Evolutionary conservation across 495 filamentous ascomycete genomes (phyloP), one percentile per base, ranked within the genome.

Genomic region (Penicillium coffeae): DNA sequence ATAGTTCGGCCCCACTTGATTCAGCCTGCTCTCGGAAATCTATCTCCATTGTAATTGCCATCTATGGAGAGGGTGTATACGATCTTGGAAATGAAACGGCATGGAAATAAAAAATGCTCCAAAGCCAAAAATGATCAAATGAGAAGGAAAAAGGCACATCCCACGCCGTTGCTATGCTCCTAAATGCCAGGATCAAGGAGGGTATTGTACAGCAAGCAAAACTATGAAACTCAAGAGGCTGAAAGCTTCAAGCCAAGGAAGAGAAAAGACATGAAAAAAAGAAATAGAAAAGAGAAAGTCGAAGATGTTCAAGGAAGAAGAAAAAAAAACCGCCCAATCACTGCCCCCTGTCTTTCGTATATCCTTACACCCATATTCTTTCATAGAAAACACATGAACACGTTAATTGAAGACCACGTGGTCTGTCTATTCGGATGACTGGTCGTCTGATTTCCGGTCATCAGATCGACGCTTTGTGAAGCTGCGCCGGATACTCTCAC

Each of bases 401-500:
- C 25, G 25, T 30, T 30, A 30, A 4, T 10, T 5, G 25, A 30
- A 4, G 10, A 30, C 10, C 25, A 30, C 25, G 5, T 10, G 25
- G n/a, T n/a, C n/a, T n/a, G n/a, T n/a, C n/a, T n/a, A n/a, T n/a
- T 30, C 25, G 25, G 25, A 30, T 30, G 42, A 45, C 16, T 19
- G 13, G 6, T 38, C 44, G n/a, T 19, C 21, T 4, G 32, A 21
- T n/a, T 48, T 49, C 44, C 51, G 49, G 47, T 60, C 58, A 45
- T 65, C 74, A 13, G 73, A 73, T 57, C 81, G 80, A 54, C 84
- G 81, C 70, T 83, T 79, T 40, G 89, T 95, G 52, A 93, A 89
- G 68, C 90, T 95, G 46, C 89, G 79, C 50, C 90, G 77, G 41
- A 96, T 88, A 73, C 89, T 95, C 68, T 90, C 86, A 42, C 90